Percentiles rank a stretch among this genome's conserved stretches.
These are phyloP conservation scores for Setaria viridis DNA, from an alignment of 202 grass and related monocot species.

Conservation along the genomic window DNA sequence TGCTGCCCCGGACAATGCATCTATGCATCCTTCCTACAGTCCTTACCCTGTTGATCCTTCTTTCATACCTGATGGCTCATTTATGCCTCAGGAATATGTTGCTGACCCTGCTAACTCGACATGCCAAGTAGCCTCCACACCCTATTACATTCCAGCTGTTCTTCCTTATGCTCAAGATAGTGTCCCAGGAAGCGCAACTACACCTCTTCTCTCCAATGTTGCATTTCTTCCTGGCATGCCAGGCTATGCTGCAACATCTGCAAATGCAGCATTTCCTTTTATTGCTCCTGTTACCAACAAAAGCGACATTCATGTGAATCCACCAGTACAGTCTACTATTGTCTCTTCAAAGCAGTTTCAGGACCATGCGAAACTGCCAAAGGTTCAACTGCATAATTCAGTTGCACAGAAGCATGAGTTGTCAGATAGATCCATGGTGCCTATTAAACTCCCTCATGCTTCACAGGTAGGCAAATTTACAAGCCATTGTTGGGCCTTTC, in stretches of 20 bases:
- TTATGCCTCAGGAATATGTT: slow-evolving; percentile 58
- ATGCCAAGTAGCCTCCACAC: slow-evolving; percentile 53
- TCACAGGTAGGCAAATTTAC: slow-evolving; percentile 44
- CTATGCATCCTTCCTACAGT: slow-evolving; percentile 55
- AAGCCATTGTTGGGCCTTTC: not conserved
- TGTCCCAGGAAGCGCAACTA: slow-evolving; percentile 38
- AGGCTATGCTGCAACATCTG: slow-evolving; percentile 49
- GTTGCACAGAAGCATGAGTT: slow-evolving; percentile 49
- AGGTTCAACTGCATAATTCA: slow-evolving; percentile 43
- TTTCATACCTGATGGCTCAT: slow-evolving; percentile 52
- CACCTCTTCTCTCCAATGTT: slow-evolving; percentile 38
- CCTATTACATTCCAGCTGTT: slow-evolving; percentile 68
- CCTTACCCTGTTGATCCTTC: slow-evolving; percentile 58
- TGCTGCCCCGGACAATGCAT: slow-evolving; percentile 57
- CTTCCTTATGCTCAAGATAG: slow-evolving; percentile 58
- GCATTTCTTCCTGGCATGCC: slow-evolving; percentile 45
- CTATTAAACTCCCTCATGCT: slow-evolving; percentile 38
- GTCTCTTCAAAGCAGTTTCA: slow-evolving; percentile 63
- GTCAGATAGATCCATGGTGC: slow-evolving; percentile 25
- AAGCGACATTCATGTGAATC: slow-evolving; percentile 39
- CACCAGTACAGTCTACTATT: slow-evolving; percentile 51
- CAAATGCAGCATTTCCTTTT: slow-evolving; percentile 39
- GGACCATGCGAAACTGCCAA: slow-evolving; percentile 40
- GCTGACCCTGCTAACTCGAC: slow-evolving; percentile 51
- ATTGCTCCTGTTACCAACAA: slow-evolving; percentile 37